Base-by-base conservation (phyloP, 2,329 filamentous ascomycete species). In the Penicillium sp. region DNA sequence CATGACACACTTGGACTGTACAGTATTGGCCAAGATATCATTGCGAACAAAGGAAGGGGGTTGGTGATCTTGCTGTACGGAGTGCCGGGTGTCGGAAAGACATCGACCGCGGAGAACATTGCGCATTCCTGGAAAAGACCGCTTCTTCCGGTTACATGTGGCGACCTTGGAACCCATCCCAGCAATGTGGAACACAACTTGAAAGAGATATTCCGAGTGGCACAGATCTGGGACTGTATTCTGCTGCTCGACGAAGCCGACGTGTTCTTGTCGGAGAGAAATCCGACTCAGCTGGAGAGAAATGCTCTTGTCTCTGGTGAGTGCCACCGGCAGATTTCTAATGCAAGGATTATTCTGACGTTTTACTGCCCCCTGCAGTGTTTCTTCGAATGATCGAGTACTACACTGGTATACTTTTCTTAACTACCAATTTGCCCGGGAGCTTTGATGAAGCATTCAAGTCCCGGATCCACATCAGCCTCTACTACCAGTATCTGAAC, bases 101-200 rank as follows among this genome's bases (percentile, higher is more conserved):
- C 39, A 3, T 28, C 41, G 11, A 44, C 48, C 19, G 45, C 36
- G 14, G 43, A 54, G 34, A 25, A 37, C 23, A 37, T 51, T 33
- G 50, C 52, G 13, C 34, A 40, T 18, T 28, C 37, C 10, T 26
- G 37, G 17, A 41, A 57, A 27, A 71, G 70, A 54, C 74, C 43
- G 3, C 19, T 45, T 2, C 33, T 74, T 30, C 62, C 66, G 6
- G 73, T 78, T 36, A 76, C 73, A 0, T 75, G 72, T 8, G 73
- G 74, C 31, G 72, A 76, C 40, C 63, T 73, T 0, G 69, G 71
- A 10, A 53, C 69, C n/a, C 67, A 64, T 0, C 65, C 72, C 0
- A 47, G 59, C 3, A 63, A 69, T 1, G 68, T 75, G 2, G 72
- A 75, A 51, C 43, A 43, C 0, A 62, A 57, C 1, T 58, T 75